These are phyloP conservation scores for Peronospora farinosa DNA, from an alignment of 352 stramenopile genomes.

Conservation along the genomic window DNA sequence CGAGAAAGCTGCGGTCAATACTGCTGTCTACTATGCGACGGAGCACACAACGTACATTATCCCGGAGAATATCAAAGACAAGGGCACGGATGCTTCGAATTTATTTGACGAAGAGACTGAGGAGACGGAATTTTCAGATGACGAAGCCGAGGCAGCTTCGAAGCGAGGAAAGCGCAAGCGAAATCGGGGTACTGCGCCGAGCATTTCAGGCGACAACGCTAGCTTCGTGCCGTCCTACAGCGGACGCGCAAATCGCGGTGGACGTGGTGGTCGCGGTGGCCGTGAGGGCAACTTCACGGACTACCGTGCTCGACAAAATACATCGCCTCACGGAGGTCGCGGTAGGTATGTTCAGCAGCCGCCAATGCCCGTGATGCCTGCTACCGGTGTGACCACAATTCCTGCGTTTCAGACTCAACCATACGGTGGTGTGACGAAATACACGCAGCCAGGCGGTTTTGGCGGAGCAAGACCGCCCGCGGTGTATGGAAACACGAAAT, in stretches of 20 bases:
- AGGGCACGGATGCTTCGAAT: conserved; percentile 82
- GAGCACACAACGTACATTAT: conserved; percentile 80
- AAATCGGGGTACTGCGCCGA: conserved; percentile 33
- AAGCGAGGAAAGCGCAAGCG: conserved; percentile 69
- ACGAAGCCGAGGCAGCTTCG: conserved; percentile 66
- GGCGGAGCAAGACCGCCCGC: conserved; percentile 11
- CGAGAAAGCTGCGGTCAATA: conserved; percentile 31
- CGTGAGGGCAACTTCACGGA: conserved; percentile 14
- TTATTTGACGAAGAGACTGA: conserved; percentile 83
- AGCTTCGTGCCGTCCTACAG: conserved; percentile 4
- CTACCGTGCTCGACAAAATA: conserved; percentile 14
- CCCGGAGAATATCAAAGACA: conserved; percentile 68
- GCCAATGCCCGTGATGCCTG: conserved; percentile 6
- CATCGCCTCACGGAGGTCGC: conserved; percentile 7
- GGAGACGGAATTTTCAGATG: conserved; percentile 72
- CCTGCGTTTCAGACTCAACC: conserved; percentile 36
- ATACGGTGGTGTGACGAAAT: conserved; percentile 42
- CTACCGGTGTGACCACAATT: conserved; percentile 1
- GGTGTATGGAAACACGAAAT: conserved; percentile 35
- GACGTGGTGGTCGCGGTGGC: conserved; percentile 9
- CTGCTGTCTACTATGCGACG: conserved; percentile 59
- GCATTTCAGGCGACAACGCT: conserved; percentile 7
- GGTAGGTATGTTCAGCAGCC: conserved; percentile 12
- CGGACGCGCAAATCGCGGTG: conserved; percentile 10
- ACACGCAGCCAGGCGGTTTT: conserved; percentile 36